Evolutionary conservation across 1,139 yeast species (phyloP).

Genomic region (Saccharomyces hybrid): DNA sequence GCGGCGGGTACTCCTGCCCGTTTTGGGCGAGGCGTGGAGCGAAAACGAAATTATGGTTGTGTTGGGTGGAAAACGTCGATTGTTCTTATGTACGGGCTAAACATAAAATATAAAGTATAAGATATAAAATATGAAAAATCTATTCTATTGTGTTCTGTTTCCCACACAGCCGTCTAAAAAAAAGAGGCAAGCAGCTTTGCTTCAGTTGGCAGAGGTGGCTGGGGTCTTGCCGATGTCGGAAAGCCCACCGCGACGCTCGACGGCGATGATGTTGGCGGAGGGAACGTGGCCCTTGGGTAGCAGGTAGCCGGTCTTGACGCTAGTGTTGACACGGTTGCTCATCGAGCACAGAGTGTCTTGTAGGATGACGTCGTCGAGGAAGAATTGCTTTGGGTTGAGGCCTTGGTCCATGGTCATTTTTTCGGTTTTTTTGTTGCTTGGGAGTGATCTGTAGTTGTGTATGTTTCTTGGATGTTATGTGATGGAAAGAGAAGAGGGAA

Average conservation of each 20-base stretch:
- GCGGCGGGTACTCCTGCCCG: slow-evolving; percentile 1
- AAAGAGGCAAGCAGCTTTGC: neutral
- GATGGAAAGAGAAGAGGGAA: neutral
- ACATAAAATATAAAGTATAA: neutral
- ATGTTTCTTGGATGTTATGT: neutral
- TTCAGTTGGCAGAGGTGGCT: no score
- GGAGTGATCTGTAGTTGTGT: neutral
- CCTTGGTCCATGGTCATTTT: neutral
- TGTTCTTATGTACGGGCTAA: neutral
- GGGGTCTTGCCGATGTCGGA: neutral
- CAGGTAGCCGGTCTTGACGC: slow-evolving; percentile 54
- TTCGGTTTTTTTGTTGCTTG: neutral
- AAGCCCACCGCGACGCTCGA: neutral
- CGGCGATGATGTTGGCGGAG: slow-evolving; percentile 1
- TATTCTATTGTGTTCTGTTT: neutral
- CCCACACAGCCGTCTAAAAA: neutral
- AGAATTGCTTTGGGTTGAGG: neutral
- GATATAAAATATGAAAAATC: neutral
- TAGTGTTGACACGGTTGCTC: slow-evolving; percentile 44
- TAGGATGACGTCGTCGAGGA: neutral
- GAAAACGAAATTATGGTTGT: neutral
- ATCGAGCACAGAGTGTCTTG: neutral
- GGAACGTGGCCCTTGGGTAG: slow-evolving; percentile 7
- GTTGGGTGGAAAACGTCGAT: neutral
- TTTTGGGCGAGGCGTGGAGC: neutral